Percentiles rank a stretch among this genome's conserved stretches.
Conservation (phyloP, 129 eudicot genomes). For the Arctium minus region DNA sequence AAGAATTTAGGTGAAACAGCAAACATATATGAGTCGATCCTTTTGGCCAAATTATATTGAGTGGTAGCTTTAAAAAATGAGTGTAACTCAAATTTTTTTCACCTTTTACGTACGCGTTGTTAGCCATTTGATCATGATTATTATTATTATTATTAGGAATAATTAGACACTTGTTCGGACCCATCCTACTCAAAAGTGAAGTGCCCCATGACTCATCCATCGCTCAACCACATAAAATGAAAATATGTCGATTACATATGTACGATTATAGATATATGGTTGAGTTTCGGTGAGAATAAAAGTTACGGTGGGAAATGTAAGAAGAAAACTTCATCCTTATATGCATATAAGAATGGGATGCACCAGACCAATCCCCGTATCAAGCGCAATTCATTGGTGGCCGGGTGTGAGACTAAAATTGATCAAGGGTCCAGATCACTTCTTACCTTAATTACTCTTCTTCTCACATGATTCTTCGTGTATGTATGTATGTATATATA, state of each 20-base stretch:
- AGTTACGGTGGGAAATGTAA: too few species aligned
- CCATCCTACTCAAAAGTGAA: constrained; percentile 32
- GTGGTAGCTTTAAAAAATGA: constrained; percentile 26
- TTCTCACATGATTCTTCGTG: too few species aligned
- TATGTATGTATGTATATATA: too few species aligned
- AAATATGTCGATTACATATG: constrained; percentile 17
- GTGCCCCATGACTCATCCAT: constrained; percentile 47
- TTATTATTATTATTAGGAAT: not conserved
- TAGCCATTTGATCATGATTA: constrained; percentile 19
- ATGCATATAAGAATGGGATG: too few species aligned
- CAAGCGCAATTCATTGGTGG: too few species aligned
- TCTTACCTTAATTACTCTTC: too few species aligned
- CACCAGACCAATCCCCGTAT: too few species aligned
- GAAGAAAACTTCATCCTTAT: too few species aligned
- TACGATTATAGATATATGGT: too few species aligned
- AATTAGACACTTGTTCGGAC: constrained; percentile 21
- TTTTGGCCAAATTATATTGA: constrained; percentile 6
- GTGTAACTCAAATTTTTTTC: constrained; percentile 5
- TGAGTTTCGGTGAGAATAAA: too few species aligned
- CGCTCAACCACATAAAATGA: constrained; percentile 30
- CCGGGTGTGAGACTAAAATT: too few species aligned
- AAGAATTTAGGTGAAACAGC: constrained; percentile 28
- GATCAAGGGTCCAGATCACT: too few species aligned
- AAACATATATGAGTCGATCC: not conserved
- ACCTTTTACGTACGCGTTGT: constrained; percentile 42